Conservation (phyloP, 2,329 filamentous ascomycete species). For the Stachybotrys chlorohalonatus region DNA sequence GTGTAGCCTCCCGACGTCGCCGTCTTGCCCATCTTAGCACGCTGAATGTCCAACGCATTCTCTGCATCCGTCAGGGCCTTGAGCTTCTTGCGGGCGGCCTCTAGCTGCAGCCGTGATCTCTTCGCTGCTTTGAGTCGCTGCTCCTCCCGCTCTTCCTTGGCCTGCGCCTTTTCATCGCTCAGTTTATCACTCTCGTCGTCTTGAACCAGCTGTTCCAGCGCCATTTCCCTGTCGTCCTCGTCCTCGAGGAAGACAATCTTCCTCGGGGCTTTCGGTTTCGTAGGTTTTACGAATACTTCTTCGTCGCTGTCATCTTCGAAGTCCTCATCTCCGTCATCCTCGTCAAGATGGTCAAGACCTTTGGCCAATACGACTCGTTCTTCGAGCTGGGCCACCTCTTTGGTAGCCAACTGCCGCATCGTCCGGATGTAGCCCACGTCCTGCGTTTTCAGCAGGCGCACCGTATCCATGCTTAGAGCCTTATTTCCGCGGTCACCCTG, state of each 20-base stretch:
- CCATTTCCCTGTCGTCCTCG: constrained; percentile 23
- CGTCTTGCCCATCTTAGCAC: constrained; percentile 57
- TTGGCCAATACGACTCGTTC: constrained; percentile 38
- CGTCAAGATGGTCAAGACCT: constrained; percentile 26
- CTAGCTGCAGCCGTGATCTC: constrained; percentile 39
- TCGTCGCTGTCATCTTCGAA: constrained; percentile 18
- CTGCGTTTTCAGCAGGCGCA: constrained; percentile 59
- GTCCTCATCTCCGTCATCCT: constrained; percentile 21
- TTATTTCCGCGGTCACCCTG: constrained; percentile 49
- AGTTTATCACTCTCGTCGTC: constrained; percentile 20
- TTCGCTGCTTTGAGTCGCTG: constrained; percentile 22
- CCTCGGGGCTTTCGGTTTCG: constrained; percentile 23
- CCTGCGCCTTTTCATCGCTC: constrained; percentile 15
- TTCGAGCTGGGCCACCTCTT: constrained; percentile 48
- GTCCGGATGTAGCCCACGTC: constrained; percentile 57
- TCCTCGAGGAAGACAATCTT: constrained; percentile 46
- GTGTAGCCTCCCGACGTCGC: constrained; percentile 50
- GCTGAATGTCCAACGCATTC: constrained; percentile 46
- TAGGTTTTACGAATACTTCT: constrained; percentile 13
- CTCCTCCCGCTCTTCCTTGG: constrained; percentile 27
- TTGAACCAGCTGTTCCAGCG: constrained; percentile 17
- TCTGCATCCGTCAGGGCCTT: constrained; percentile 46
- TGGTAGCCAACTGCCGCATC: constrained; percentile 48
- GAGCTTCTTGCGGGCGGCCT: constrained; percentile 43
- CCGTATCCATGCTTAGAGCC: constrained; percentile 45